Percentiles rank a stretch among this genome's conserved stretches.
Evolutionary conservation across 345 rosid genomes (phyloP).

Genomic region (Gossypium thurberi): DNA sequence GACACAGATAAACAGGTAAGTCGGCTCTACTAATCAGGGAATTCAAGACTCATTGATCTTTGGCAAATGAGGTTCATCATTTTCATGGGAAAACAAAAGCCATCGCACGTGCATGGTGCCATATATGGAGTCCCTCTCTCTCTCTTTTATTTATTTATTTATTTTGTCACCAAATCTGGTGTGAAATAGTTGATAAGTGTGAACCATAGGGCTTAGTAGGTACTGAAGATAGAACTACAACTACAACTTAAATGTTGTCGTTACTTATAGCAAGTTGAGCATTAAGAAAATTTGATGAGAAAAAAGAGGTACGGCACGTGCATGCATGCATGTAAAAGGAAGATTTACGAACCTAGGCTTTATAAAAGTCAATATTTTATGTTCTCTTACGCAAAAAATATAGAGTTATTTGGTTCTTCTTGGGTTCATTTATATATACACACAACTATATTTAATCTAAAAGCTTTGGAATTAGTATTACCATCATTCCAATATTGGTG

Average conservation of each 20-base stretch:
- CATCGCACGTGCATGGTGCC: neutral
- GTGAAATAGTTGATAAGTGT: slow-evolving; percentile 2
- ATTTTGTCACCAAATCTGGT: neutral
- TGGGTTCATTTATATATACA: neutral
- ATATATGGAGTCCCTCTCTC: neutral
- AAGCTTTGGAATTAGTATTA: slow-evolving; percentile 7
- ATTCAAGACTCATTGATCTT: neutral
- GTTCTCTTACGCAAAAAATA: slow-evolving; percentile 14
- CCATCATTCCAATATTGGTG: slow-evolving; percentile 13
- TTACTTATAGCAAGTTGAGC: neutral
- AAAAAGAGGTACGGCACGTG: slow-evolving; percentile 21
- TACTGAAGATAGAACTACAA: neutral
- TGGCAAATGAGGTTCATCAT: neutral
- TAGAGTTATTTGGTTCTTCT: slow-evolving; percentile 6
- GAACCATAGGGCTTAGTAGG: neutral
- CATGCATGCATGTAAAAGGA: slow-evolving; percentile 19
- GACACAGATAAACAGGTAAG: too few relatives aligned
- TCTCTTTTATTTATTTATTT: too few relatives aligned
- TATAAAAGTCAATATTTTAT: slow-evolving; percentile 4
- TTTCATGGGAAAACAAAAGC: neutral
- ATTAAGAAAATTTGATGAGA: neutral
- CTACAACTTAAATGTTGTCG: neutral
- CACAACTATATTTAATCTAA: neutral
- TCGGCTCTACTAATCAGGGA: neutral
- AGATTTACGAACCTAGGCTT: slow-evolving; percentile 6